Evolutionary conservation across 1,139 yeast genomes (phyloP).

Genomic region (Candida tetrigidarum): DNA sequence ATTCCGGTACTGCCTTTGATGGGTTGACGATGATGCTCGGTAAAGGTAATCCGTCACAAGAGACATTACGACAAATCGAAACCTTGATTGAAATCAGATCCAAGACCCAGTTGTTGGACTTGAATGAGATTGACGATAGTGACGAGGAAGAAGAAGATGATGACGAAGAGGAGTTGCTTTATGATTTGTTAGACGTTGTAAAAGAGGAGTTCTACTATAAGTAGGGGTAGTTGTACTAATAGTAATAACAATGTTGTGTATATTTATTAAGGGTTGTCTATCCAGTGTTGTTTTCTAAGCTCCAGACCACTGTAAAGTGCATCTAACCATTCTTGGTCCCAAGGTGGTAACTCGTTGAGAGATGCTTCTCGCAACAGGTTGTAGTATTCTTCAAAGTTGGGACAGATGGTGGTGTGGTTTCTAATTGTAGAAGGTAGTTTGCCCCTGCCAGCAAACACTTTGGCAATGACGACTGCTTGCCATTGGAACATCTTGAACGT

Average conservation of each 20-base stretch:
- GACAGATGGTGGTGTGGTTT: slow-evolving; percentile 22
- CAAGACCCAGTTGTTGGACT: slow-evolving; percentile 65
- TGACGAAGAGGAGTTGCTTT: slow-evolving; percentile 44
- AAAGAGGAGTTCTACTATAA: slow-evolving; percentile 49
- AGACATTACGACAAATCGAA: slow-evolving; percentile 61
- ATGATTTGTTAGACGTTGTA: slow-evolving; percentile 21
- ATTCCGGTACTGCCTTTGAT: slow-evolving; percentile 77
- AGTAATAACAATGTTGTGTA: not conserved
- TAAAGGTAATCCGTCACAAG: slow-evolving; percentile 50
- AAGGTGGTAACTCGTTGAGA: slow-evolving; percentile 25
- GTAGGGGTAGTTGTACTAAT: slow-evolving; percentile 14
- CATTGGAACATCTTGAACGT: slow-evolving; percentile 46
- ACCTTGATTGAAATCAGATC: slow-evolving; percentile 62
- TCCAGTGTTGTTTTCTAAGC: slow-evolving; percentile 17
- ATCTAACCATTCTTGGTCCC: slow-evolving; percentile 26
- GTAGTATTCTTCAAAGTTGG: slow-evolving; percentile 28
- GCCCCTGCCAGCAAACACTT: slow-evolving; percentile 35
- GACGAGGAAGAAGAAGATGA: slow-evolving; percentile 44
- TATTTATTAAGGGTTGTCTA: slow-evolving; percentile 4
- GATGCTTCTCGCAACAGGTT: slow-evolving; percentile 26
- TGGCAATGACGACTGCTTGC: slow-evolving; percentile 42
- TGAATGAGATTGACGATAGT: slow-evolving; percentile 27
- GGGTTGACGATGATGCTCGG: slow-evolving; percentile 68
- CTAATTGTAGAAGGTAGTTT: slow-evolving; percentile 35
- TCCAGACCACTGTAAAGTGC: slow-evolving; percentile 25